A percentile compares a stretch with the other conserved stretches of the same genome.
Conservation (phyloP, 2,329 filamentous ascomycete species). For the Eutypa lata region DNA sequence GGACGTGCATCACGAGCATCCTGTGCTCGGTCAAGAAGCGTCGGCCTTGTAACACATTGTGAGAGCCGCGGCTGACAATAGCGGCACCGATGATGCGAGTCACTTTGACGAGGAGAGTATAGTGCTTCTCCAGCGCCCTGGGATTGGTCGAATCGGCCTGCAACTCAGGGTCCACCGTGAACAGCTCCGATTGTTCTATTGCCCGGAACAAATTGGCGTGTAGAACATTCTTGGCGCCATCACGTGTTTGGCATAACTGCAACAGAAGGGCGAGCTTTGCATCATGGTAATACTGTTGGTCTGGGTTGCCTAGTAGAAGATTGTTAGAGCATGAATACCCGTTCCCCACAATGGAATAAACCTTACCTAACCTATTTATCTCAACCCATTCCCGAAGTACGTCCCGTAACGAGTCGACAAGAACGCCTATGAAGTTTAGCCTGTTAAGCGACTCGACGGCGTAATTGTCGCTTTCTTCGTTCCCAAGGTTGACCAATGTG, state of each 20-base stretch:
- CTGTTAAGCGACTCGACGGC: conserved; percentile 77
- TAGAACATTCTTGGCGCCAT: conserved; percentile 83
- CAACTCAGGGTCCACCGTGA: conserved; percentile 86
- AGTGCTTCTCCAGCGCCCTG: conserved; percentile 74
- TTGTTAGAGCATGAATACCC: conserved; percentile 11
- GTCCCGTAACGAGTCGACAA: conserved; percentile 81
- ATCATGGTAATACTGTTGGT: conserved; percentile 54
- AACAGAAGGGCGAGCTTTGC: conserved; percentile 80
- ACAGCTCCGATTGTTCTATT: conserved; percentile 78
- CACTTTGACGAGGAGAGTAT: conserved; percentile 75
- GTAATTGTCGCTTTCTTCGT: conserved; percentile 66
- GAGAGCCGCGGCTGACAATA: conserved; percentile 74
- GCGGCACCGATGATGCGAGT: conserved; percentile 79
- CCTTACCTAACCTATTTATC: conserved; percentile 53
- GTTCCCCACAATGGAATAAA: conserved; percentile 13
- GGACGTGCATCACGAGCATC: conserved; percentile 78
- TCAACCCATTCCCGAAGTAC: conserved; percentile 71
- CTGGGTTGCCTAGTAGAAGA: conserved; percentile 31
- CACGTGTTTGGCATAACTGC: conserved; percentile 76
- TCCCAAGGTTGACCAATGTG: conserved; percentile 70
- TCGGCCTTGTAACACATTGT: conserved; percentile 78
- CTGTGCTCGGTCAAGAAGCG: conserved; percentile 81
- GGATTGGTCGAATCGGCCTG: conserved; percentile 72
- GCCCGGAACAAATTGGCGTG: conserved; percentile 84
- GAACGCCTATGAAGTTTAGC: conserved; percentile 85